Conservation (phyloP, 164 flowering plant genomes). For the Stephania japonica region DNA sequence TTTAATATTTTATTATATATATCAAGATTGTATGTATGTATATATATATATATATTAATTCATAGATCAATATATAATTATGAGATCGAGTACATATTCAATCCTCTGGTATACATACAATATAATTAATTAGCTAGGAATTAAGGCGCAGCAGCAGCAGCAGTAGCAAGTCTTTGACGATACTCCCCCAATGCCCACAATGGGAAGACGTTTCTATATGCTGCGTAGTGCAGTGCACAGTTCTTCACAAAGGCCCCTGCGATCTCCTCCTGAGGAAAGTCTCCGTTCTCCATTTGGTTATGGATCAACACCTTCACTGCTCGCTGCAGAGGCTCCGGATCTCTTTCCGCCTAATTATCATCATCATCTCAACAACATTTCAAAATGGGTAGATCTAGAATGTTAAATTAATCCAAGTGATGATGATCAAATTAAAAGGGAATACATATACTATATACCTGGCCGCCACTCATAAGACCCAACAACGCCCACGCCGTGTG, state of each 20-base stretch:
- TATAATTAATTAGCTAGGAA: too few relatives aligned
- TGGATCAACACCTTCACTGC: slow-evolving; percentile 46
- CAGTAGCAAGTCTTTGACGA: slow-evolving; percentile 7
- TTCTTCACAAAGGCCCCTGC: slow-evolving; percentile 41
- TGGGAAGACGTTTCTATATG: slow-evolving; percentile 38
- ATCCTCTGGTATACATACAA: too few relatives aligned
- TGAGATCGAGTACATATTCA: too few relatives aligned
- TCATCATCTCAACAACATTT: background rate
- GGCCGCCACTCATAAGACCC: slow-evolving; percentile 45
- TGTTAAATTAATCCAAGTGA: too few relatives aligned
- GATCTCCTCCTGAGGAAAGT: slow-evolving; percentile 50
- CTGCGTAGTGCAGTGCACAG: slow-evolving; percentile 37
- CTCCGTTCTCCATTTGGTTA: slow-evolving; percentile 41
- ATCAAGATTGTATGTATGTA: too few relatives aligned
- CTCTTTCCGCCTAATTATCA: slow-evolving; percentile 34
- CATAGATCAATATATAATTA: too few relatives aligned
- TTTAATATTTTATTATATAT: too few relatives aligned
- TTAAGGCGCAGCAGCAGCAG: too few relatives aligned
- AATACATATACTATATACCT: slow-evolving; percentile 16
- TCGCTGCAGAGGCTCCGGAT: slow-evolving; percentile 39
- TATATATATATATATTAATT: too few relatives aligned
- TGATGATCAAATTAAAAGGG: background rate
- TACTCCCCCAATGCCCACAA: slow-evolving; percentile 48
- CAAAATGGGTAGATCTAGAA: background rate
- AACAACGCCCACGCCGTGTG: slow-evolving; percentile 69